These are phyloP conservation scores for Cladosporium velox DNA, from an alignment of 2,329 filamentous ascomycete species.

Conservation along the genomic window DNA sequence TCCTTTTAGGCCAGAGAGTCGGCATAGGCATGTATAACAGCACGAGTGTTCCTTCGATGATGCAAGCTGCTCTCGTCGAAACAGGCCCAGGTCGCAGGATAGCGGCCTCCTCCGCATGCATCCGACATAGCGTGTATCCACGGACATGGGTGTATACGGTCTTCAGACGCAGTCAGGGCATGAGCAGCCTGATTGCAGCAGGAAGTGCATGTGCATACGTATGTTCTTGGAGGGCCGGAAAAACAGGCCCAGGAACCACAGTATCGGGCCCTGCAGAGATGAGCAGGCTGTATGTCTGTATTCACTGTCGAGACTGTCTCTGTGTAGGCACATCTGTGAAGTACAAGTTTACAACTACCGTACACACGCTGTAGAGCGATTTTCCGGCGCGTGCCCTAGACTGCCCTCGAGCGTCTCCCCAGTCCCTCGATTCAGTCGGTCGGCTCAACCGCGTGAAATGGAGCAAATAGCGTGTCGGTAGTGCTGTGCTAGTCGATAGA, in stretches of 20 bases:
- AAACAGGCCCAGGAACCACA: not conserved
- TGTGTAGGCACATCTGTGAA: not conserved
- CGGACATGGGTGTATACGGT: not conserved
- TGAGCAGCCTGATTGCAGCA: slow-evolving; percentile 4
- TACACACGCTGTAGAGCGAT: not conserved
- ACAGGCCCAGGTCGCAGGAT: not conserved
- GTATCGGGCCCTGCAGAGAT: not conserved
- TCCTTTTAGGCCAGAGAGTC: not conserved
- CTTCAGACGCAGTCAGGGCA: slow-evolving; percentile 13
- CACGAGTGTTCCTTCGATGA: not conserved
- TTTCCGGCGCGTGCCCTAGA: not conserved
- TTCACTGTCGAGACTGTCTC: not conserved
- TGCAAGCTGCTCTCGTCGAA: not conserved
- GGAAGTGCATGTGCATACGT: not conserved
- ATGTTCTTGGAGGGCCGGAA: not conserved
- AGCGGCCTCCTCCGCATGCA: not conserved
- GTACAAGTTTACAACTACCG: too few relatives aligned
- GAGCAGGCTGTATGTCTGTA: not conserved
- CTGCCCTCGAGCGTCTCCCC: not conserved
- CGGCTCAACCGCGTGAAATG: slow-evolving; percentile 1
- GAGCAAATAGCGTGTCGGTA: slow-evolving; percentile 1
- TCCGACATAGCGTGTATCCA: not conserved
- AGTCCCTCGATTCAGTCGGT: not conserved
- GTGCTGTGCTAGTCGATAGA: slow-evolving; percentile 1
- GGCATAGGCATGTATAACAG: not conserved